phyloP scores from a whole-genome alignment of 2,329 filamentous ascomycete species.

The Hymenoscyphus fructigenus region DNA sequence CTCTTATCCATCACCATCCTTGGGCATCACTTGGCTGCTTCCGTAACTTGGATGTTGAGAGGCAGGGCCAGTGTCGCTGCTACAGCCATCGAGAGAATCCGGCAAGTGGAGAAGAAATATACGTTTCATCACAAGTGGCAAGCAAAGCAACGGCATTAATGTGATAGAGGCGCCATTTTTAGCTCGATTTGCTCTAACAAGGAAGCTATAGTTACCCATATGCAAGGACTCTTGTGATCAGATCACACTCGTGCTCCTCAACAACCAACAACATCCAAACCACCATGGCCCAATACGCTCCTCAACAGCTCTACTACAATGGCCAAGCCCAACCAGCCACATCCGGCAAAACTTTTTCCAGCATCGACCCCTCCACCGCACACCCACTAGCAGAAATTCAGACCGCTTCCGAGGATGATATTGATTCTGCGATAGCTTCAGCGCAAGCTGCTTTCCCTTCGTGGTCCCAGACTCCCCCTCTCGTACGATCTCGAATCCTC shows the following conservation, averaged over 20 bases:
- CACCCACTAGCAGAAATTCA: constrained; percentile 70
- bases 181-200: constrained; percentile 14
- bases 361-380: constrained; percentile 72
- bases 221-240: background rate
- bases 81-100: background rate
- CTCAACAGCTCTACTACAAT: constrained; percentile 71
- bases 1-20: background rate
- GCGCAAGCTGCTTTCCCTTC: constrained; percentile 69
- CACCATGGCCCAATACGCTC: constrained; percentile 40
- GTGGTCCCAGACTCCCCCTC: constrained; percentile 76
- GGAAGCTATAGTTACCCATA: background rate
- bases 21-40: background rate
- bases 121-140: background rate
- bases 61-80: background rate
- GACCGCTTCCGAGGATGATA: constrained; percentile 62
- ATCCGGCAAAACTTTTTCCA: constrained; percentile 64
- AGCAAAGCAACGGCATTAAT: background rate
- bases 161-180: constrained; percentile 2
- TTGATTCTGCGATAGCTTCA: constrained; percentile 71
- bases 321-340: constrained; percentile 64
- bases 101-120: background rate
- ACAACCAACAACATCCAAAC: constrained; percentile 14
- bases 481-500: constrained; percentile 74
- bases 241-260: background rate
- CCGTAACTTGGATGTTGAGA: background rate